Evolutionary conservation across 176 grass and related monocot genomes (phyloP), one percentile per base, ranked within the genome.

Genomic region (Rhynchospora pubera): DNA sequence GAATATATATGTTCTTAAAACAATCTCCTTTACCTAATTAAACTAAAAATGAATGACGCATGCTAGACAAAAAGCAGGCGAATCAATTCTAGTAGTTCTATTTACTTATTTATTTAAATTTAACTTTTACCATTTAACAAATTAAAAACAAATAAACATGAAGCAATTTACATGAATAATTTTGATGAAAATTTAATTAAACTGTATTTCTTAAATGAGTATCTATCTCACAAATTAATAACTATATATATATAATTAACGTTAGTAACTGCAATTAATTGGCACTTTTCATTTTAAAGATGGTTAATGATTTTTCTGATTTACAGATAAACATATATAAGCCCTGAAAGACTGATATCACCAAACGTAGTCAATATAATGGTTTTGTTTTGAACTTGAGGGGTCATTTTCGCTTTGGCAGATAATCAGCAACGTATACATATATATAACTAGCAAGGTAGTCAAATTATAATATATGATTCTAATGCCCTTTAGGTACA

Each of bases 381-480:
- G 42, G 71, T 58, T 22, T 79, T 82, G 58, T 62, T 76, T n/a
- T 42, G 34, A 85, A 79, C 77, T 89, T 89, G 74, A 89, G 86
- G 72, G 9, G 56, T 22, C 57, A 68, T 70, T 70, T 15, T 9
- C 77, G 9, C 42, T 67, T 91, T 82, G 85, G 23, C 24, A 10
- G 30, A 71, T 19, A 70, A 62, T 77, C 84, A 62, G 21, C 44
- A 89, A 82, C 59, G 6, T 62, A n/a, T n/a, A 46, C 19, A 80
- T 14, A 62, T 62, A 46, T 12, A 80, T 14, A 62, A 61, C 32
- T 26, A 12, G 79, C 65, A n/a, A n/a, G n/a, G n/a, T 84, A 85
- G 87, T 89, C 93, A 93, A 83, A 85, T 82, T 86, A 85, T 85
- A 89, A 93, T 77, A 88, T 85, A 84, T 88, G 86, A 82, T 91